Evolutionary conservation across 352 stramenopile genomes (phyloP).

Genomic region (Phytophthora tentaculata): DNA sequence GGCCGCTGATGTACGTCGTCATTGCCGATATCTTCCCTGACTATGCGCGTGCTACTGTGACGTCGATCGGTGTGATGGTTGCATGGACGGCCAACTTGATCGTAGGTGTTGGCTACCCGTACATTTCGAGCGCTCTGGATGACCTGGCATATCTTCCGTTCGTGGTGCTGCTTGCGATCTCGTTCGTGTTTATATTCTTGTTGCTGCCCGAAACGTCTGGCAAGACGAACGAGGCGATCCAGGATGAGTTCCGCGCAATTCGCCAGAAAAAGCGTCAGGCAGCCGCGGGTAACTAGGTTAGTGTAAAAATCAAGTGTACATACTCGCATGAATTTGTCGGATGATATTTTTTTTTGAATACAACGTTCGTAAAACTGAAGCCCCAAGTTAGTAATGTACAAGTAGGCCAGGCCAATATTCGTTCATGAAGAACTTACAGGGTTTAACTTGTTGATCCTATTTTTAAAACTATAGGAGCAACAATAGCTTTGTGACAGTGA

Average conservation of each 20-base stretch:
- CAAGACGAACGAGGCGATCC: conserved; percentile 61
- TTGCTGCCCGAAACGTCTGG: conserved; percentile 51
- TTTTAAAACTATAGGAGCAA: too few relatives aligned
- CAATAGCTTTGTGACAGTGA: too few relatives aligned
- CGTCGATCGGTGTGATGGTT: conserved; percentile 39
- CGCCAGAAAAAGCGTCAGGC: conserved; percentile 31
- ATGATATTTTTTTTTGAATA: too few relatives aligned
- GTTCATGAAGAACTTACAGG: too few relatives aligned
- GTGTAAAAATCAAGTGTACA: too few relatives aligned
- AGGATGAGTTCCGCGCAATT: conserved; percentile 48
- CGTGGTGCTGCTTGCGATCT: conserved; percentile 28
- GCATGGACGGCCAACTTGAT: conserved; percentile 48
- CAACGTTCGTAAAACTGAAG: too few relatives aligned
- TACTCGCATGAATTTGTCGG: too few relatives aligned
- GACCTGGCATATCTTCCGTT: conserved; percentile 50
- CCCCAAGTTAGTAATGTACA: too few relatives aligned
- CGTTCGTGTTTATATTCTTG: conserved; percentile 41
- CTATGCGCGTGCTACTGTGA: conserved; percentile 46
- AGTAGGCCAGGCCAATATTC: too few relatives aligned
- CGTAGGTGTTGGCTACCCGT: conserved; percentile 59
- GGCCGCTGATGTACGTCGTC: conserved; percentile 49
- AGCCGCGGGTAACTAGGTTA: conserved; percentile 10
- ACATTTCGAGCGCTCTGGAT: conserved; percentile 40
- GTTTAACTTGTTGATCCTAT: too few relatives aligned
- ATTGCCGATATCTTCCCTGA: conserved; percentile 55